Evolutionary conservation across 106 monocot genomes (phyloP).

Genomic region (Allium fistulosum): DNA sequence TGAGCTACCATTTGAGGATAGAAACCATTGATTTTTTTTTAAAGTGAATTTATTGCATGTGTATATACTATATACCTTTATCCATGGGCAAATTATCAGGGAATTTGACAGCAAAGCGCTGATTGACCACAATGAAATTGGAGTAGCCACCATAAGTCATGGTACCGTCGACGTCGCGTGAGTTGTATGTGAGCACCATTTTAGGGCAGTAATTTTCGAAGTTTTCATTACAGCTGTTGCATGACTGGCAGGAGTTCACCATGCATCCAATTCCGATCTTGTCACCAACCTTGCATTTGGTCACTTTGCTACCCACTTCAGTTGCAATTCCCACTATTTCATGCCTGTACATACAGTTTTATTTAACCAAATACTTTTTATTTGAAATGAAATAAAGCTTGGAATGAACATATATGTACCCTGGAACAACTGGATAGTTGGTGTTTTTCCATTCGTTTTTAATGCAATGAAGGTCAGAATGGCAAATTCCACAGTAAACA

Average conservation of each 20-base stretch:
- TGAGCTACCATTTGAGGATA: too few species aligned
- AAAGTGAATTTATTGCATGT: too few species aligned
- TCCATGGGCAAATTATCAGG: constrained; percentile 49
- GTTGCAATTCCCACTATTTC: constrained; percentile 52
- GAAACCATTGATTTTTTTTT: too few species aligned
- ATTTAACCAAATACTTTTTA: neutral
- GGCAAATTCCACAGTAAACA: constrained; percentile 20
- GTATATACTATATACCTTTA: constrained; percentile 9
- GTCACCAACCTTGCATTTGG: constrained; percentile 47
- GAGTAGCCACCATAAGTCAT: constrained; percentile 36
- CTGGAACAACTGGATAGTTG: constrained; percentile 11
- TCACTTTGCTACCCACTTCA: constrained; percentile 35
- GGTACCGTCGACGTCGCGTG: constrained; percentile 17
- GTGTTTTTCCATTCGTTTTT: constrained; percentile 17
- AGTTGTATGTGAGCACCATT: constrained; percentile 26
- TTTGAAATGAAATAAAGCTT: neutral
- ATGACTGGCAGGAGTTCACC: constrained; percentile 42
- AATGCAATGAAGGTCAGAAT: constrained; percentile 12
- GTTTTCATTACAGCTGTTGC: constrained; percentile 21
- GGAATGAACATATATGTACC: neutral
- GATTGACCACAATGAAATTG: constrained; percentile 31
- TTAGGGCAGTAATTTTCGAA: constrained; percentile 48
- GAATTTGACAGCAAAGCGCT: constrained; percentile 34
- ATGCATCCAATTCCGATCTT: constrained; percentile 46
- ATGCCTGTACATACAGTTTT: constrained; percentile 23